Evolutionary conservation across 768 basidiomycete genomes (phyloP).

Genomic region (Kwoniella dejecticola): DNA sequence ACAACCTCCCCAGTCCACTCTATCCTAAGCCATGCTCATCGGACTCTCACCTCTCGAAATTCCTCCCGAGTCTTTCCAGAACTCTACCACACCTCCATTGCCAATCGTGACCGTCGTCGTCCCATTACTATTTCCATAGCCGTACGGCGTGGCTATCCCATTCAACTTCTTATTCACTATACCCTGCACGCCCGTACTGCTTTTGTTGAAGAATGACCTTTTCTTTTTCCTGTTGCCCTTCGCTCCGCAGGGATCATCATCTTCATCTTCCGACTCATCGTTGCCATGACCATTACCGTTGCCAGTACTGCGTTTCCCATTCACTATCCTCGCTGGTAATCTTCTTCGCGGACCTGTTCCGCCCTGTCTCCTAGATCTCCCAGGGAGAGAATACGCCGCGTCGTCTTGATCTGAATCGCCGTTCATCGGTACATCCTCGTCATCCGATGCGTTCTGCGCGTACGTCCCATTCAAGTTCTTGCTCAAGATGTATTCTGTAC

Average conservation of each 20-base stretch:
- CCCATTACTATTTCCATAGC: background rate
- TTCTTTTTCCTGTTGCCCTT: constrained; percentile 27
- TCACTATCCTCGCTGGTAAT: background rate
- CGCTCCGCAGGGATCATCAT: constrained; percentile 25
- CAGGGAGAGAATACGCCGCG: constrained; percentile 16
- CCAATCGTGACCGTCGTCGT: background rate
- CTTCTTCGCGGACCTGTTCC: background rate
- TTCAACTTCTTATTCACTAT: constrained; percentile 3
- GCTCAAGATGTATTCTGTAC: constrained; percentile 23
- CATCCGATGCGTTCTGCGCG: constrained; percentile 20
- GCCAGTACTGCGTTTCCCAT: background rate
- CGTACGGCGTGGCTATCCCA: background rate
- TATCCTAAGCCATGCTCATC: constrained; percentile 34
- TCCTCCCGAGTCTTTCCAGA: background rate
- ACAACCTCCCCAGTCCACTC: background rate
- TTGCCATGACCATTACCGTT: background rate
- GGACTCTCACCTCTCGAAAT: constrained; percentile 40
- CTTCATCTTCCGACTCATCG: constrained; percentile 15
- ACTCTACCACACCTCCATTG: constrained; percentile 1
- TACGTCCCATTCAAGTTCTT: constrained; percentile 14
- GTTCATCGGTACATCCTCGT: constrained; percentile 22
- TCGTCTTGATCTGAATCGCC: constrained; percentile 28
- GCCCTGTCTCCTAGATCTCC: constrained; percentile 22
- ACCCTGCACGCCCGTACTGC: constrained; percentile 6
- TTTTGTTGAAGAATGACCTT: constrained; percentile 35